Evolutionary conservation across 1,139 yeast species (phyloP), one percentile per base, ranked within the genome.

Genomic region (Geotrichum candidum): DNA sequence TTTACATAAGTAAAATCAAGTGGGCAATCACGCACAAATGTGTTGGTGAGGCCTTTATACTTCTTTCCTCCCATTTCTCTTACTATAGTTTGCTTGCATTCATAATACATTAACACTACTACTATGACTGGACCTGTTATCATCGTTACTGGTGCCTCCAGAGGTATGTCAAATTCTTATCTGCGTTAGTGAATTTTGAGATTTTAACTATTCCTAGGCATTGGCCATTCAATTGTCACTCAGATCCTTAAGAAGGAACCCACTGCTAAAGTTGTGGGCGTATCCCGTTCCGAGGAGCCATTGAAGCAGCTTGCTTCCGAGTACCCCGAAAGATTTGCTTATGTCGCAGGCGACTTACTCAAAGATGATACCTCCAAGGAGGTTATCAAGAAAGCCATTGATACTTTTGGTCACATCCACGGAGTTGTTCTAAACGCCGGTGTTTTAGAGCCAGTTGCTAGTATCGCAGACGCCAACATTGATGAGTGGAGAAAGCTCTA

Each of bases 401-500:
- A 70, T 4, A 78, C 78, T 63, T 86, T 82, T 70, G 94, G 91
- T 2, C 76, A 78, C 41, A 76, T 94, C 54, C 85, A 88, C 69
- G 84, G 94, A 0, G 73, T 90, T 6, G 81, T 94, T 55, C 86
- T 91, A 63, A 92, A 94, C 75, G 98, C 98, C 1, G 98, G 97
- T 2, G 84, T 87, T 0, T 76, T 94, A 64, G 92, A 85, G 31
- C 97, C 97, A 0, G 96, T 92, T 3, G 82, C 82, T 7, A 75
- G 79, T 31, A 73, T 90, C 51, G 85, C 70, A 23, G 71, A 73
- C 52, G 80, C 85, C 6, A 76, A 82, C 58, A 71, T 86, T 1
- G 74, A 70, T 1, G 79, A 76, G 31, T 89, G 97, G 95, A 83
- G 80, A 66, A 70, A 72, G 56, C 78, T 87, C 45, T 92, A 83